Evolutionary conservation across 495 filamentous ascomycete species (phyloP), one percentile per base, ranked within the genome.

Genomic region (Aspergillus egyptiacus): DNA sequence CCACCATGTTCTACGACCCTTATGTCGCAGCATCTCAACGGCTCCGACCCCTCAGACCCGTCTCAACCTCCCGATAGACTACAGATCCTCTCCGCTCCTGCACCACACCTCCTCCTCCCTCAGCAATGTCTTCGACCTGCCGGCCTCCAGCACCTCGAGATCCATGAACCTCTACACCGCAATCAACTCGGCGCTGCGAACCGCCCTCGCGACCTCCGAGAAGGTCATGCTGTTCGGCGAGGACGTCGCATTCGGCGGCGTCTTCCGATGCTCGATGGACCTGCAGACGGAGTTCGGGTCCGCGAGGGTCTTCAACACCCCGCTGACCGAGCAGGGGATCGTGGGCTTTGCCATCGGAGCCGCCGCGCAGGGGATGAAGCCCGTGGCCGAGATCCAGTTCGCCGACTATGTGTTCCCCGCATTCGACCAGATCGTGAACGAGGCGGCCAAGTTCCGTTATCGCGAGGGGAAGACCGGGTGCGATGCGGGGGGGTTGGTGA

Each of bases 341-440:
- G 79, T 91, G 42, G 93, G 93, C 0, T 97, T 97, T 59, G 94
- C 85, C 9, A 88, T 96, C 59, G 93, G 93, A 2, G 79, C 82
- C 14, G 91, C 91, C 0, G 84, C 87, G 15, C 84, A 96, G 68
- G 93, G 93, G 5, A 89, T 95, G 86, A 87, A 85, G 42, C 87
- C 93, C 0, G 80, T 98, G 14, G 91, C 94, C 1, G 93, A 98
- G 70, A 93, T 98, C 43, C 93, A 98, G 67, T 98, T 98, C 60
- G 94, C 93, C 28, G 93, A 98, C 67, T 98, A 98, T 65, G 83
- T 98, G 33, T 97, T 84, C 66, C 93, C 93, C 2, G 90, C 93
- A 1, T 97, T 97, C 55, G 93, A 98, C 61, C 93, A 98, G 76
- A 75, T 98, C 31, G 91, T 97, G 53, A 97, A 97, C 61, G 93